phyloP scores from a whole-genome alignment of 2,329 filamentous ascomycete species.

The Xylaria sp. region DNA sequence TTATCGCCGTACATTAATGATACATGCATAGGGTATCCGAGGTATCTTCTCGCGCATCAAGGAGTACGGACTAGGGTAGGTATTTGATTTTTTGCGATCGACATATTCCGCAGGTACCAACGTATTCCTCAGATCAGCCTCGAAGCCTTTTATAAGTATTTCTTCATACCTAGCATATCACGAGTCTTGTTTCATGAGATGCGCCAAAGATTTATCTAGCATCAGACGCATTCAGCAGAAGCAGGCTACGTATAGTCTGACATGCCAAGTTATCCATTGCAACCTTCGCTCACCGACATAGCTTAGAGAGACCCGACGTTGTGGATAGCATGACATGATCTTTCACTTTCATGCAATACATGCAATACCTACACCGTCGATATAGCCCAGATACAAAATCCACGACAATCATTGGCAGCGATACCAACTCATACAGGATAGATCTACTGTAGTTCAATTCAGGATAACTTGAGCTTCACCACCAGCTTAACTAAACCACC shows the following conservation, averaged over 20 bases:
- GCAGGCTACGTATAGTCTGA: neutral
- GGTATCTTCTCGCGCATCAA: conserved; percentile 3
- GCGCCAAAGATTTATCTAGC: neutral
- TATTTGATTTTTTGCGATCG: conserved; percentile 32
- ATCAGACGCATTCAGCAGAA: neutral
- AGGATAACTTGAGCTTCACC: conserved; percentile 9
- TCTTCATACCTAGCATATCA: neutral
- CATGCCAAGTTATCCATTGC: conserved; percentile 5
- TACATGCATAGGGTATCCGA: neutral
- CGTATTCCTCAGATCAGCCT: conserved; percentile 25
- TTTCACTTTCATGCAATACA: conserved; percentile 7
- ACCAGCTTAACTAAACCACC: conserved; percentile 1
- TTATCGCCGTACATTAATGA: conserved; percentile 18
- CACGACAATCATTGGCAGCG: neutral
- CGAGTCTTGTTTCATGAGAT: conserved; percentile 10
- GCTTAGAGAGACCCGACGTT: conserved; percentile 1
- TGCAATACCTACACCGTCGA: conserved; percentile 5
- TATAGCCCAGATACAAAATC: neutral
- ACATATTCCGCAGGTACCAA: neutral
- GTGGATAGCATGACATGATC: conserved; percentile 10
- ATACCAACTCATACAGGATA: neutral
- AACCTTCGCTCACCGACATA: conserved; percentile 24
- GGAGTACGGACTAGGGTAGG: neutral
- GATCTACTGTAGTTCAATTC: neutral
- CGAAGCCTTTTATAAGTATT: conserved; percentile 17